These are phyloP conservation scores for Lactarius trivialis DNA, from an alignment of 768 basidiomycete genomes.

Conservation along the genomic window DNA sequence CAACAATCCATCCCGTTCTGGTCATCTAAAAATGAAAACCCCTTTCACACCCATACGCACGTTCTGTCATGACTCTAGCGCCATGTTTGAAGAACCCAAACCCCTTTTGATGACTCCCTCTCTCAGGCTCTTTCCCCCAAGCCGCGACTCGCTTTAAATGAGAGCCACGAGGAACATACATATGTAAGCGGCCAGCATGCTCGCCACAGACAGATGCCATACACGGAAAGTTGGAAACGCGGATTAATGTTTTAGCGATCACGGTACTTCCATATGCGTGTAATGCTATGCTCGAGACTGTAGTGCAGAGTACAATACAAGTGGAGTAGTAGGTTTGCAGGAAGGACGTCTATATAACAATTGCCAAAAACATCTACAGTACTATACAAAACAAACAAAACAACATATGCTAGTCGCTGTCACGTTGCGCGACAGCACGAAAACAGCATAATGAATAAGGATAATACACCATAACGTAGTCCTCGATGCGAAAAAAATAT, in stretches of 20 bases:
- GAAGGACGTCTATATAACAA: not conserved
- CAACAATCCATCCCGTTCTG: not conserved
- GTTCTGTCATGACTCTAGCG: not conserved
- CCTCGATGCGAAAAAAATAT: not conserved
- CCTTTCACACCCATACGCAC: not conserved
- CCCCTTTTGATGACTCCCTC: not conserved
- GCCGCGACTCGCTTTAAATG: not conserved
- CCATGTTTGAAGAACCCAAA: not conserved
- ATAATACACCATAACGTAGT: not conserved
- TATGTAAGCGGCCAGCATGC: not conserved
- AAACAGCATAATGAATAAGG: not conserved
- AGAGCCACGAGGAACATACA: too few relatives aligned
- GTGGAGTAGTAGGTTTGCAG: too few relatives aligned
- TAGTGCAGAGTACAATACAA: too few relatives aligned
- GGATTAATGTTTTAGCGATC: not conserved
- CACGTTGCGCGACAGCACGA: not conserved
- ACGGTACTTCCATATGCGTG: not conserved
- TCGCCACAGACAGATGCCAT: not conserved
- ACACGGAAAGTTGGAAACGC: too few relatives aligned
- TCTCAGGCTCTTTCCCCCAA: too few relatives aligned
- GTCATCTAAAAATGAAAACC: not conserved
- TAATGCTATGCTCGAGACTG: not conserved
- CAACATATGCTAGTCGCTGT: not conserved
- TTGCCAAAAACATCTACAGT: not conserved
- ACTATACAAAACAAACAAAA: not conserved